Conservation (phyloP, 2,329 filamentous ascomycete species). For the Seiridium unicorne region DNA sequence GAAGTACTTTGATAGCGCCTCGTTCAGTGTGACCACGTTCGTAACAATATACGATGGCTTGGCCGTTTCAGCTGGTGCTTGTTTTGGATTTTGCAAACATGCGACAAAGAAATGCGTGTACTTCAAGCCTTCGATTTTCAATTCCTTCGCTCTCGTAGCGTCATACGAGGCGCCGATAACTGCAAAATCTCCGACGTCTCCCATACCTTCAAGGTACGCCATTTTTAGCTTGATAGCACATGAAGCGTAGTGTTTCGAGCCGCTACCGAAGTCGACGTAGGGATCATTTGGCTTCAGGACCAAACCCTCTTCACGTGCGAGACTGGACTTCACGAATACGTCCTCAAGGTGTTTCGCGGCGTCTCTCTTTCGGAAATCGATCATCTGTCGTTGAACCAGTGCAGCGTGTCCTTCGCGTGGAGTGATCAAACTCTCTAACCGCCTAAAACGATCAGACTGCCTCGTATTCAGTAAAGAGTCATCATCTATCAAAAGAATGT, state of each 20-base stretch:
- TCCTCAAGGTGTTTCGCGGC: constrained; percentile 56
- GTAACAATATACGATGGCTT: constrained; percentile 66
- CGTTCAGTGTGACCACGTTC: constrained; percentile 58
- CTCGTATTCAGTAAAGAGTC: constrained; percentile 48
- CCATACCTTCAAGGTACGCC: constrained; percentile 75
- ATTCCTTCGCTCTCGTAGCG: constrained; percentile 56
- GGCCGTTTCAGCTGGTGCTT: constrained; percentile 47
- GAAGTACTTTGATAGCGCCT: constrained; percentile 50
- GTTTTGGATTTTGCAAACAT: constrained; percentile 68
- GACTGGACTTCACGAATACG: constrained; percentile 67
- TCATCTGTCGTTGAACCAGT: constrained; percentile 62
- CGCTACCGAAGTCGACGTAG: constrained; percentile 61
- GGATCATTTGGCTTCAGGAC: constrained; percentile 78
- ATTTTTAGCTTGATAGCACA: constrained; percentile 83
- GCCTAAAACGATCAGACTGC: constrained; percentile 58
- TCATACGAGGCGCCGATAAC: constrained; percentile 75
- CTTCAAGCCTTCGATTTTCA: constrained; percentile 51
- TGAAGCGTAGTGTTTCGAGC: constrained; percentile 35
- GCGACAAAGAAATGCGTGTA: constrained; percentile 84
- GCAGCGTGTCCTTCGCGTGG: constrained; percentile 60
- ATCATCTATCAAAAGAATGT: constrained; percentile 53
- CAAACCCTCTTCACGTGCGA: constrained; percentile 70
- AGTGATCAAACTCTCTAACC: constrained; percentile 55
- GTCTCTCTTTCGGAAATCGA: constrained; percentile 60
- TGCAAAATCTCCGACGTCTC: constrained; percentile 81